Conservation (phyloP, 164 flowering plant species). For the Chloranthus sessilifolius region DNA sequence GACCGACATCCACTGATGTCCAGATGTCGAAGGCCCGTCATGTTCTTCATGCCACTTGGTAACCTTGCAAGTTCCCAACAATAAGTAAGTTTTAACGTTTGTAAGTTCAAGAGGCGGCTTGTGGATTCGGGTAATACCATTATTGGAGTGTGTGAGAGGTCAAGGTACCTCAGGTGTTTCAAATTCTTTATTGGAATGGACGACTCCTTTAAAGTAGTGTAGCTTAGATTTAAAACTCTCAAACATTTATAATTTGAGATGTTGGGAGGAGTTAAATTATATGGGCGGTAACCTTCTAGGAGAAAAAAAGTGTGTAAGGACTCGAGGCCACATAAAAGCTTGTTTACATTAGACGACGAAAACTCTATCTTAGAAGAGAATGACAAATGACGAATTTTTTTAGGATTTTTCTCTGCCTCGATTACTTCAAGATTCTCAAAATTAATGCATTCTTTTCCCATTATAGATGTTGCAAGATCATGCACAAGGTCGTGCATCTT, state of each 20-base stretch:
- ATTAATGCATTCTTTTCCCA: too few relatives aligned
- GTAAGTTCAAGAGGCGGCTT: background rate
- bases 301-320: too few relatives aligned
- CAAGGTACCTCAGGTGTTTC: constrained; percentile 1
- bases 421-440: too few relatives aligned
- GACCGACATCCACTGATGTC: background rate
- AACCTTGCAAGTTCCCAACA: background rate
- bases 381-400: too few relatives aligned
- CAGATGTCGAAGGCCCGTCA: constrained; percentile 3
- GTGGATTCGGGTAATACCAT: background rate
- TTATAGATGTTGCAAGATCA: too few relatives aligned
- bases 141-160: background rate
- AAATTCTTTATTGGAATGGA: background rate
- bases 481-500: too few relatives aligned
- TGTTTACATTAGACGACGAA: too few relatives aligned
- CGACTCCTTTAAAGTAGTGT: background rate
- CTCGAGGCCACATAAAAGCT: too few relatives aligned
- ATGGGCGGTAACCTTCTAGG: too few relatives aligned
- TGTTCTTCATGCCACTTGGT: background rate
- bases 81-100: background rate
- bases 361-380: too few relatives aligned
- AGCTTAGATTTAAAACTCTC: background rate
- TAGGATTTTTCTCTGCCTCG: too few relatives aligned
- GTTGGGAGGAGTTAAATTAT: too few relatives aligned
- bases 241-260: background rate